Evolutionary conservation across 2,329 filamentous ascomycete genomes (phyloP).

Genomic region (Xylaria sp.): DNA sequence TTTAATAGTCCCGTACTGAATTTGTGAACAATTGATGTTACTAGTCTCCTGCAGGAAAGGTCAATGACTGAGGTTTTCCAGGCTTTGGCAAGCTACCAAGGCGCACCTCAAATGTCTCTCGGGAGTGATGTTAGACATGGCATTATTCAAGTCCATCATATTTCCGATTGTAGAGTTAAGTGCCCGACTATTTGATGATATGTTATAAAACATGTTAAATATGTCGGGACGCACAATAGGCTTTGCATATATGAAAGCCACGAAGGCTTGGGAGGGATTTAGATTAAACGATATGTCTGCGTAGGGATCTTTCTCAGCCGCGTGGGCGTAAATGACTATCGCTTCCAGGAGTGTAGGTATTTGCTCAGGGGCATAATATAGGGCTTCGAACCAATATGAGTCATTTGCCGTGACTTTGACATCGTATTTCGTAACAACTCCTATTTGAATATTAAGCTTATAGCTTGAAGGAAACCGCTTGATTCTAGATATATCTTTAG

Average conservation of each 20-base stretch:
- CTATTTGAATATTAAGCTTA: background rate
- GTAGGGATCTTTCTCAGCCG: background rate
- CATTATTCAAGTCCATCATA: background rate
- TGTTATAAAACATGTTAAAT: background rate
- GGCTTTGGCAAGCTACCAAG: background rate
- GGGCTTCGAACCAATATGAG: background rate
- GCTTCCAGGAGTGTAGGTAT: background rate
- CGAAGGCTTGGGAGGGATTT: background rate
- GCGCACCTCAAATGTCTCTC: background rate
- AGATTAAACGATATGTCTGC: background rate
- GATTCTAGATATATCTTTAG: background rate
- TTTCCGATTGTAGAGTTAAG: background rate
- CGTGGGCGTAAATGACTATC: background rate
- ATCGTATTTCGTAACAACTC: background rate
- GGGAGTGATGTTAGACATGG: background rate
- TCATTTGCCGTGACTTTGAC: background rate
- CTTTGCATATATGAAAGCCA: background rate
- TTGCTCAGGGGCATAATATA: background rate
- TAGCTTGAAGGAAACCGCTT: background rate
- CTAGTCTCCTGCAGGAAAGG: background rate
- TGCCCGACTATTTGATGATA: background rate
- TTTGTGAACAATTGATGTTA: background rate
- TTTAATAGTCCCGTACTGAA: background rate
- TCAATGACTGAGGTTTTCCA: background rate
- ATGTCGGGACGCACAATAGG: background rate